These are phyloP conservation scores for Bathelium albidoporum DNA, from an alignment of 495 filamentous ascomycete species.

Conservation along the genomic window DNA sequence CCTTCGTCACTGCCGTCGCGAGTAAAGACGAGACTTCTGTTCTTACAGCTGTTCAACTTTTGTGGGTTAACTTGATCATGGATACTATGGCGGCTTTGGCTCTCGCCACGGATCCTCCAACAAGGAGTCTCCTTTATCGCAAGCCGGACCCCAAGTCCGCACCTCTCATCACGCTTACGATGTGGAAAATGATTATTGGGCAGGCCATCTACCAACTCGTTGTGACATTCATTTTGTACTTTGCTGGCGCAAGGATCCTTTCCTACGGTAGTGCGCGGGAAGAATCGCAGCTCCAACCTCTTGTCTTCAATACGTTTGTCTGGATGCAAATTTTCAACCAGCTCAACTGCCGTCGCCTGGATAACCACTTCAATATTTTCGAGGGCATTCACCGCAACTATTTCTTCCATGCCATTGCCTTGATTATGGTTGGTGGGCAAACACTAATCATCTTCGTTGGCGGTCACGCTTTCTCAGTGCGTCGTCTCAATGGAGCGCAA, in stretches of 20 bases:
- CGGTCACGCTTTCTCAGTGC: conserved; percentile 57
- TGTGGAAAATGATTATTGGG: conserved; percentile 93
- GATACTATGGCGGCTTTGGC: conserved; percentile 92
- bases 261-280: conserved; percentile 38
- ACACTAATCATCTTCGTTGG: conserved; percentile 70
- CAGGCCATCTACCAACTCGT: conserved; percentile 73
- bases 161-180: conserved; percentile 64
- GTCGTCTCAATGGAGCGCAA: conserved; percentile 49
- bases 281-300: conserved; percentile 45
- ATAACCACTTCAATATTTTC: conserved; percentile 85
- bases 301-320: conserved; percentile 86
- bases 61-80: conserved; percentile 93
- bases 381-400: conserved; percentile 68
- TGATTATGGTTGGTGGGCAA: conserved; percentile 76
- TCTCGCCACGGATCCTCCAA: conserved; percentile 76
- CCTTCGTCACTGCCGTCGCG: conserved; percentile 70
- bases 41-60: conserved; percentile 72
- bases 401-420: conserved; percentile 75
- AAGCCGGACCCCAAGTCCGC: conserved; percentile 67
- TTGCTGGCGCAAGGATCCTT: conserved; percentile 56
- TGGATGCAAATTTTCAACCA: conserved; percentile 96
- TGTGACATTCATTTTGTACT: conserved; percentile 70
- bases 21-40: conserved; percentile 57
- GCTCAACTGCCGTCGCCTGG: conserved; percentile 73
- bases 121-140: conserved; percentile 57